These are phyloP conservation scores for Metarhizium brunneum DNA, from an alignment of 2,329 filamentous ascomycete species.

Conservation along the genomic window DNA sequence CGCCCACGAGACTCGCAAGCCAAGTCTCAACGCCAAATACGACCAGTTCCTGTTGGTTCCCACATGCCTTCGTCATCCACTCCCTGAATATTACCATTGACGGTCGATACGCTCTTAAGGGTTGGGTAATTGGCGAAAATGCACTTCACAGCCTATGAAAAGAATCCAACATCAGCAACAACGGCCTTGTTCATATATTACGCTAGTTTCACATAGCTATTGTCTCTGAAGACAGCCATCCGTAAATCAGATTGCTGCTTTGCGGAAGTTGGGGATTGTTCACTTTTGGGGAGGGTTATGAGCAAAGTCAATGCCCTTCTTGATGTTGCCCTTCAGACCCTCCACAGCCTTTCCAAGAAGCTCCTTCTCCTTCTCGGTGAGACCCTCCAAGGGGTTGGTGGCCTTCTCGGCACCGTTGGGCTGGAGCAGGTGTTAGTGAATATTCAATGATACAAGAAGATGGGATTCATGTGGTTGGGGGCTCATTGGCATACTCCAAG, in stretches of 20 bases:
- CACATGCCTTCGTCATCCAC: not conserved
- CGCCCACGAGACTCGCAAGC: not conserved
- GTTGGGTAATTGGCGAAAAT: conserved; percentile 8
- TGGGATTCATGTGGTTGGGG: not conserved
- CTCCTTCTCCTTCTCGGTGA: conserved; percentile 82
- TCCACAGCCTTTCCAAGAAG: conserved; percentile 67
- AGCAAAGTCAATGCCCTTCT: conserved; percentile 86
- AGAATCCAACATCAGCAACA: conserved; percentile 26
- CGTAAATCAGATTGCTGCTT: conserved; percentile 17
- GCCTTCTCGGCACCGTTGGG: conserved; percentile 79
- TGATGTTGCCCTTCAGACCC: conserved; percentile 85
- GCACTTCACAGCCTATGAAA: conserved; percentile 27
- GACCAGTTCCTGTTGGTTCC: not conserved
- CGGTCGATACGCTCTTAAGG: not conserved
- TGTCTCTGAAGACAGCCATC: conserved; percentile 16
- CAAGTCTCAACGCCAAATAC: not conserved
- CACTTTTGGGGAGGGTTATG: conserved; percentile 84
- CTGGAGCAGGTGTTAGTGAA: conserved; percentile 36
- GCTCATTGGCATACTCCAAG: conserved; percentile 67
- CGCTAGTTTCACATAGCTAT: conserved; percentile 25
- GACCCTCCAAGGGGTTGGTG: conserved; percentile 64
- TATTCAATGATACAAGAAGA: conserved; percentile 7
- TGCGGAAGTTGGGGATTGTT: conserved; percentile 28
- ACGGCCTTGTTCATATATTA: conserved; percentile 25
- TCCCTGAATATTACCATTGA: not conserved